Conservation (phyloP, 1,284 basidiomycete species). For the Moesziomyces antarcticus region DNA sequence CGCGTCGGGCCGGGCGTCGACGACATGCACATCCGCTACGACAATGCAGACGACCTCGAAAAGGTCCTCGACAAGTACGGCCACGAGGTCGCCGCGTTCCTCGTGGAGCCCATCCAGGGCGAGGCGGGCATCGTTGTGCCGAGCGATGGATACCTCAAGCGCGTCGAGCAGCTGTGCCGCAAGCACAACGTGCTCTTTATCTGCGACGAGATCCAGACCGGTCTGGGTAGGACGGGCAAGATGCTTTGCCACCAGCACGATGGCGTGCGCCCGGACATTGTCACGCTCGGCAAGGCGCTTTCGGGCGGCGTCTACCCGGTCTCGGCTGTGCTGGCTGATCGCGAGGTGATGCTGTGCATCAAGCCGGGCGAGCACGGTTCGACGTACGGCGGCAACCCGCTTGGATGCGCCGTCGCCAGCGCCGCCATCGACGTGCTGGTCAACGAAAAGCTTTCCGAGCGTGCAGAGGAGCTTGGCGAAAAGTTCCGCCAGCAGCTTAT, state of each 20-base stretch:
- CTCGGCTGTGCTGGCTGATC: constrained; percentile 89
- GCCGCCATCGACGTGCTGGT: constrained; percentile 88
- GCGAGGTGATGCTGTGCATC: constrained; percentile 92
- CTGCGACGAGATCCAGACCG: constrained; percentile 96
- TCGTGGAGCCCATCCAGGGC: constrained; percentile 97
- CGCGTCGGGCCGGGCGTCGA: constrained; percentile 78
- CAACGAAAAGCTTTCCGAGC: constrained; percentile 83
- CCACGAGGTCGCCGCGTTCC: constrained; percentile 86
- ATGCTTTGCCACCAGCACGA: constrained; percentile 78
- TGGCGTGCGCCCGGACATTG: constrained; percentile 86
- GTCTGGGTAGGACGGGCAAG: constrained; percentile 63
- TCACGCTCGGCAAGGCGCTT: constrained; percentile 94
- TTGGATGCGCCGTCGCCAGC: constrained; percentile 92
- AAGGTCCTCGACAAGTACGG: constrained; percentile 84
- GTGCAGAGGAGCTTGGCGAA: constrained; percentile 82
- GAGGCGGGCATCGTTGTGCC: constrained; percentile 97
- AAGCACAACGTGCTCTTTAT: constrained; percentile 94
- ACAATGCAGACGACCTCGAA: constrained; percentile 77
- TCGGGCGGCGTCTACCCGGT: constrained; percentile 98
- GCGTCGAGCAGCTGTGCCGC: constrained; percentile 85
- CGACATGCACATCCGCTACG: constrained; percentile 62
- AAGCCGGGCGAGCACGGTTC: constrained; percentile 97
- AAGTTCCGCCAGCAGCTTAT: constrained; percentile 73
- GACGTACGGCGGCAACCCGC: constrained; percentile 83
- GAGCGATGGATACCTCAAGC: constrained; percentile 84